phyloP scores from a whole-genome alignment of 2,329 filamentous ascomycete genomes.

The Rhexocercosporidium sp. region DNA sequence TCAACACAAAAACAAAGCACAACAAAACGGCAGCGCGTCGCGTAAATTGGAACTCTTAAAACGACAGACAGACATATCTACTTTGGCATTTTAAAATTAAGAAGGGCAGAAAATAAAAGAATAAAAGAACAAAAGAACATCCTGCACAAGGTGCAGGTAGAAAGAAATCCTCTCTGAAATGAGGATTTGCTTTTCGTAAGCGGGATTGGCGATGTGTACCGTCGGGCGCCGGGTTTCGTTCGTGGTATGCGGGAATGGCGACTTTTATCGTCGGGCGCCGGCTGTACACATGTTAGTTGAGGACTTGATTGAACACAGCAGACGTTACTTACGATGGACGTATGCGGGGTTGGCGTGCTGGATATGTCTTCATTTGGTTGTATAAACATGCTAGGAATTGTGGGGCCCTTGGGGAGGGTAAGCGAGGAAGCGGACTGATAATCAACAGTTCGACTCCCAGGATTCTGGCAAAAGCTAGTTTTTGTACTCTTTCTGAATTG shows the following conservation, averaged over 20 bases:
- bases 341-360: background rate
- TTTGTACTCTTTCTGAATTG: too few species aligned
- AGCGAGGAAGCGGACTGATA: too few species aligned
- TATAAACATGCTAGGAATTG: background rate
- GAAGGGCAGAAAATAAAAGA: too few species aligned
- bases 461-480: too few species aligned
- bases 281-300: background rate
- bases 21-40: background rate
- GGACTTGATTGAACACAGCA: background rate
- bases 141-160: background rate
- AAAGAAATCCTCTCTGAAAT: constrained; percentile 1
- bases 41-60: too few species aligned
- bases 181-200: constrained; percentile 4
- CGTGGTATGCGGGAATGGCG: background rate
- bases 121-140: background rate
- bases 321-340: background rate
- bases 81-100: too few species aligned
- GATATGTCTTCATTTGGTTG: background rate
- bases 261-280: constrained; percentile 1
- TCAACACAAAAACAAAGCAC: too few species aligned
- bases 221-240: too few species aligned
- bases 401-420: background rate
- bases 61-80: too few species aligned
- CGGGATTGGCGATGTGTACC: background rate
- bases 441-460: too few species aligned